A percentile compares a stretch with the other conserved stretches of the same genome.
Evolutionary conservation across 73 alveolate species (phyloP).

Genomic region (Paramecium pentaurelia): DNA sequence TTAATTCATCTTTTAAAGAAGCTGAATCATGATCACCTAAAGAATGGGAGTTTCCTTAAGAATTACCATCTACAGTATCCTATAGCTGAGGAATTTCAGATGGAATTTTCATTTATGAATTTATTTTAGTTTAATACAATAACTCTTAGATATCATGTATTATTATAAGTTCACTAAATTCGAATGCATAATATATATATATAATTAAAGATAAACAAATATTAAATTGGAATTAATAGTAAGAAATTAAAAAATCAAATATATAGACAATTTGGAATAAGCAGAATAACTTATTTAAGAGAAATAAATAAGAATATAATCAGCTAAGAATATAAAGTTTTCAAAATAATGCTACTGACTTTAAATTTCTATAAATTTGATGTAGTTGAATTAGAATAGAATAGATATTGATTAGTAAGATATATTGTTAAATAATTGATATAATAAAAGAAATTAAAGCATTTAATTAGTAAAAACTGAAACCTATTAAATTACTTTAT

Average conservation of each 20-base stretch:
- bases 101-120: neutral
- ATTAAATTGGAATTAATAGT: neutral
- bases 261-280: neutral
- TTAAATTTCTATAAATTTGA: neutral
- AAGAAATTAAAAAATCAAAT: neutral
- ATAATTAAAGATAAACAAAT: neutral
- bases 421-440: neutral
- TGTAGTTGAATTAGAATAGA: neutral
- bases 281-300: neutral
- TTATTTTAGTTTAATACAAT: neutral
- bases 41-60: neutral
- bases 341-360: neutral
- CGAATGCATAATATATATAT: neutral
- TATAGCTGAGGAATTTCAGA: neutral
- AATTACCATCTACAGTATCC: neutral
- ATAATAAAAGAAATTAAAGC: neutral
- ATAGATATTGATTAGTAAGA: neutral
- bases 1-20: neutral
- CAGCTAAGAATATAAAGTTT: neutral
- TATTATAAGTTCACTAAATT: neutral
- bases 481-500: neutral
- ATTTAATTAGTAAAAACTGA: conserved; percentile 40
- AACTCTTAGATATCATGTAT: neutral
- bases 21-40: neutral
- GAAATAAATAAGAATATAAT: neutral